These are phyloP conservation scores for Tubosaeta brunneosetosa DNA, from an alignment of 768 basidiomycete species.

Conservation along the genomic window DNA sequence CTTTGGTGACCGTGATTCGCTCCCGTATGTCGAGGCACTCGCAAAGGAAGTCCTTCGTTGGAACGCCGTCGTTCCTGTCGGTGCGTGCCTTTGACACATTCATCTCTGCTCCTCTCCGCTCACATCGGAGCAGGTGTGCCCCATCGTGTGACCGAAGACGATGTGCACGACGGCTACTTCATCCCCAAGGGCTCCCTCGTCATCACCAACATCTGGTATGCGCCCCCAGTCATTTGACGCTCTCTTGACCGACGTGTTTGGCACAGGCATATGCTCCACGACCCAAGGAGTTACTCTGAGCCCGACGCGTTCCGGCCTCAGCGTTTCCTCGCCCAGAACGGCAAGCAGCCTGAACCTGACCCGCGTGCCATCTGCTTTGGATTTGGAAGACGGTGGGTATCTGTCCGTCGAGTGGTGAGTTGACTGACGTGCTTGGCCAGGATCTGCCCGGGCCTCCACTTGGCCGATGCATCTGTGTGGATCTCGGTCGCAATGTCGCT, in stretches of 20 bases:
- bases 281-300: constrained; percentile 41
- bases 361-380: constrained; percentile 63
- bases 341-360: constrained; percentile 44
- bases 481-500: constrained; percentile 41
- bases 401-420: neutral
- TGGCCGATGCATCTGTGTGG: constrained; percentile 51
- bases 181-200: constrained; percentile 46
- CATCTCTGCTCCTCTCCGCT: constrained; percentile 10
- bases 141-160: constrained; percentile 56
- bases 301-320: constrained; percentile 57
- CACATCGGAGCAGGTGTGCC: constrained; percentile 34
- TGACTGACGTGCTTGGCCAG: constrained; percentile 8
- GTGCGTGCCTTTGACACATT: constrained; percentile 29
- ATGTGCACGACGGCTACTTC: constrained; percentile 56
- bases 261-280: constrained; percentile 30
- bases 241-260: neutral
- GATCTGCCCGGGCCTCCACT: constrained; percentile 36
- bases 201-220: constrained; percentile 22
- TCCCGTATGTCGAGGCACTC: constrained; percentile 61
- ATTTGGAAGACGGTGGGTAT: constrained; percentile 55
- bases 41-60: constrained; percentile 52
- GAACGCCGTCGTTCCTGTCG: constrained; percentile 36
- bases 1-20: constrained; percentile 49
- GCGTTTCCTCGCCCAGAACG: constrained; percentile 44
- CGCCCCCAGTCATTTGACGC: constrained; percentile 3